Base-by-base conservation (phyloP, 2,329 filamentous ascomycete genomes). In the Purpureocillium lavendulum region DNA sequence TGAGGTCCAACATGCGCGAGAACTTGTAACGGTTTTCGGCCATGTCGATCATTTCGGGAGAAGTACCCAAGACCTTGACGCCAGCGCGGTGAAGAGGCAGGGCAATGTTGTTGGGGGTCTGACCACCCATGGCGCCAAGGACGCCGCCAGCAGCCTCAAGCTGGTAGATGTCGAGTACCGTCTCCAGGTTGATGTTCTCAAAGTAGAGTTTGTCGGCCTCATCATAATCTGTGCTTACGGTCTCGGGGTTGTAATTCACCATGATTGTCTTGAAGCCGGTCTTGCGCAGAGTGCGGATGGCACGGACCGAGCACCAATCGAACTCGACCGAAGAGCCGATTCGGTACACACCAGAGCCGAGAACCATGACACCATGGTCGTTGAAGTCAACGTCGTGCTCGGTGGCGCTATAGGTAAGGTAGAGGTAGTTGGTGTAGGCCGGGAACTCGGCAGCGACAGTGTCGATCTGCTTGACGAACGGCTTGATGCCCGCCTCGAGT, bases 21-120 rank as follows among this genome's bases (percentile, higher is more conserved):
- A 97, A 97, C 71, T 97, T 97, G 75, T 94, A 97, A 42, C 92
- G 76, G 63, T 98, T 97, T 70, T 98, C 92, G 2, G 92, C 92
- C 29, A 78, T 87, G 61, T 98, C 92, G 56, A 98, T 97, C 90
- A 97, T 97, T 63, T 98, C 92, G 9, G 92, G 92, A 0, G 90
- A 96, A 2, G 92, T 98, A 51, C 92, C 92, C 4, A 97, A 73
- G 29, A 97, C 82, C 67, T 90, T 94, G 57, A 95, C 86, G 45
- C 94, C 92, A 36, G 88, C 75, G 47, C 90, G 84, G 61, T 89
- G 82, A 15, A 98, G 75, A 3, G 87, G 85, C 37, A 97, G 73
- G 2, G 92, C 88, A 53, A 98, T 96, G 70, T 97, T 97, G 74
- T 97, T 97, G 3, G 92, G 90, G 0, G 87, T 94, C 61, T 98